phyloP scores from a whole-genome alignment of 2,329 filamentous ascomycete species.

The Dothistroma pini region DNA sequence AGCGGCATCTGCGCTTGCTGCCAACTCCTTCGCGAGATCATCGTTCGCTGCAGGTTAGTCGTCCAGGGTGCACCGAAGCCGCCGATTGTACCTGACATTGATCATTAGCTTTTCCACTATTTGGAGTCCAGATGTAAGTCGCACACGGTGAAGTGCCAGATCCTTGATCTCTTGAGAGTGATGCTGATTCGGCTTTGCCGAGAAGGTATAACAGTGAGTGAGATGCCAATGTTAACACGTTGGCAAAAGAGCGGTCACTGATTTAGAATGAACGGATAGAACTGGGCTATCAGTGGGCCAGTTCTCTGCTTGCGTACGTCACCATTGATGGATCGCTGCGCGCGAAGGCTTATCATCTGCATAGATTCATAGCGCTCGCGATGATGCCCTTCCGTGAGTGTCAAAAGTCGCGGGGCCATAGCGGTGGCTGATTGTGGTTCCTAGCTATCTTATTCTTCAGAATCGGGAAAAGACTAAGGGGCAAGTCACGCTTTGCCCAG shows the following conservation, averaged over 20 bases:
- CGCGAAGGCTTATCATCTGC: slow-evolving; percentile 6
- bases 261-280: slow-evolving; percentile 28
- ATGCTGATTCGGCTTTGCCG: slow-evolving; percentile 1
- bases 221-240: slow-evolving; percentile 8
- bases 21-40: slow-evolving; percentile 49
- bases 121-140: slow-evolving; percentile 49
- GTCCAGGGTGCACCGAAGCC: slow-evolving; percentile 35
- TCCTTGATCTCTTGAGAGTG: background rate
- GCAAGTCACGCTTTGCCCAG: slow-evolving; percentile 46
- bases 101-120: slow-evolving; percentile 37
- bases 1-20: slow-evolving; percentile 49
- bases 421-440: slow-evolving; percentile 21
- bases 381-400: slow-evolving; percentile 45
- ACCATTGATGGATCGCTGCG: background rate
- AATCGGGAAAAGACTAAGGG: slow-evolving; percentile 48
- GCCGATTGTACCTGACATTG: slow-evolving; percentile 14
- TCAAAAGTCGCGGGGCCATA: slow-evolving; percentile 24
- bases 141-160: background rate
- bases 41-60: slow-evolving; percentile 43
- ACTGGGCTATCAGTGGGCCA: slow-evolving; percentile 51
- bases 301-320: slow-evolving; percentile 37
- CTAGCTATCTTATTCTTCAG: slow-evolving; percentile 47
- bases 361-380: slow-evolving; percentile 44
- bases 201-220: slow-evolving; percentile 42
- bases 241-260: slow-evolving; percentile 44